Evolutionary conservation across 2,329 filamentous ascomycete species (phyloP).

Genomic region (Trichoderma sp.): DNA sequence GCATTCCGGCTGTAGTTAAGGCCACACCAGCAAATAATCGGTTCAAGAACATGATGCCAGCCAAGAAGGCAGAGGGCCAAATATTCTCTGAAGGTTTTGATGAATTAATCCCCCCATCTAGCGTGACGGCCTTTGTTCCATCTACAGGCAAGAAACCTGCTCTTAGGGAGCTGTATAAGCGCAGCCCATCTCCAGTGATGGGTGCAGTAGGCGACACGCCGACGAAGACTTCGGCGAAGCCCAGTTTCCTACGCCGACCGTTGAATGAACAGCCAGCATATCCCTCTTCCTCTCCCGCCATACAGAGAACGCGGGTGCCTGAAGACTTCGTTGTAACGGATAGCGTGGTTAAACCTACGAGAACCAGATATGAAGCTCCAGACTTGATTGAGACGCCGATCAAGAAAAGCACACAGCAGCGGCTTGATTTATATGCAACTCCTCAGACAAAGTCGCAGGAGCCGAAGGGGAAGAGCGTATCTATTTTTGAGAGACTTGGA

Average conservation of each 20-base stretch:
- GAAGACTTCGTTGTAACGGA: constrained; percentile 22
- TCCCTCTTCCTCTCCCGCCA: constrained; percentile 38
- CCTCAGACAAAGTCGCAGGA: constrained; percentile 21
- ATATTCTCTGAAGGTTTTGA: constrained; percentile 28
- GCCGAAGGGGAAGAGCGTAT: constrained; percentile 32
- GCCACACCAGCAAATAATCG: constrained; percentile 56
- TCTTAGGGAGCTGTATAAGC: constrained; percentile 32
- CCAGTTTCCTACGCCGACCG: constrained; percentile 31
- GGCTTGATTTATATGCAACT: constrained; percentile 20
- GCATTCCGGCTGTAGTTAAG: constrained; percentile 45
- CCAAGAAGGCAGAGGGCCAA: constrained; percentile 27
- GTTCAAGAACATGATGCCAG: constrained; percentile 49
- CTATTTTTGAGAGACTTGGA: constrained; percentile 54
- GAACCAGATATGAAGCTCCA: constrained; percentile 15
- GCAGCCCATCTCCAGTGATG: constrained; percentile 30
- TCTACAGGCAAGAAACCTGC: constrained; percentile 40
- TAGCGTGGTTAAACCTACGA: constrained; percentile 21
- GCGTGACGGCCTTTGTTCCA: constrained; percentile 37
- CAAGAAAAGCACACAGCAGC: constrained; percentile 31
- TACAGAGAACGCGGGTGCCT: constrained; percentile 26
- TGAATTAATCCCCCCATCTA: constrained; percentile 38
- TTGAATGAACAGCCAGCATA: constrained; percentile 30
- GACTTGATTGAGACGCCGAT: constrained; percentile 40
- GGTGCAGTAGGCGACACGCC: constrained; percentile 34
- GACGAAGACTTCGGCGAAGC: constrained; percentile 25